These are phyloP conservation scores for Cichorium intybus DNA, from an alignment of 140 eudicot species.

Conservation along the genomic window DNA sequence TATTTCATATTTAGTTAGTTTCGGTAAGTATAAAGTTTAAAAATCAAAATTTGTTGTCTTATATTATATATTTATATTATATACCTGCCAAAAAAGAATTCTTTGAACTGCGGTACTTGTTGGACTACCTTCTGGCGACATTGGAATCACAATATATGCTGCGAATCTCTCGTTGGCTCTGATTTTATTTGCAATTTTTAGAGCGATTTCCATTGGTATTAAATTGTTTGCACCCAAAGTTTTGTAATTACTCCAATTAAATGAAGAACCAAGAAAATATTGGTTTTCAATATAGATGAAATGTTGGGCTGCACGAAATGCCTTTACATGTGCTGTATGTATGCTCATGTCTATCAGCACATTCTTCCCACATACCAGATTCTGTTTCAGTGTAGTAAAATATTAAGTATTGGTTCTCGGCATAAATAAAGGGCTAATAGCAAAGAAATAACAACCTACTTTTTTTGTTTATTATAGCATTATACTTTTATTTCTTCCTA, in stretches of 20 bases:
- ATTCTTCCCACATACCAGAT: conserved; percentile 79
- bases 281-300: no score
- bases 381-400: conserved; percentile 38
- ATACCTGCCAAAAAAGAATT: conserved; percentile 98
- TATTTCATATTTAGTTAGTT: background rate
- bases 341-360: conserved; percentile 90
- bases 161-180: no score
- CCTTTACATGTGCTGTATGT: conserved; percentile 87
- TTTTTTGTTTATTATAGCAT: no score
- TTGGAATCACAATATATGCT: conserved; percentile 85
- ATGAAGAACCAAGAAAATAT: no score
- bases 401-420: conserved; percentile 6
- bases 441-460: no score
- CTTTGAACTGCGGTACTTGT: conserved; percentile 66
- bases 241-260: no score
- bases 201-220: no score
- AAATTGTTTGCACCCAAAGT: no score
- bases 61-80: no score
- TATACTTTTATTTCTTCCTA: no score
- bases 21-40: background rate
- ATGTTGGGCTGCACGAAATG: conserved; percentile 85
- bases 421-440: conserved; percentile 3
- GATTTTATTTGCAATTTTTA: no score
- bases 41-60: background rate
- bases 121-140: conserved; percentile 99